These are phyloP conservation scores for Entomortierella lignicola DNA, from an alignment of 192 early-diverging fungal species.

Conservation along the genomic window DNA sequence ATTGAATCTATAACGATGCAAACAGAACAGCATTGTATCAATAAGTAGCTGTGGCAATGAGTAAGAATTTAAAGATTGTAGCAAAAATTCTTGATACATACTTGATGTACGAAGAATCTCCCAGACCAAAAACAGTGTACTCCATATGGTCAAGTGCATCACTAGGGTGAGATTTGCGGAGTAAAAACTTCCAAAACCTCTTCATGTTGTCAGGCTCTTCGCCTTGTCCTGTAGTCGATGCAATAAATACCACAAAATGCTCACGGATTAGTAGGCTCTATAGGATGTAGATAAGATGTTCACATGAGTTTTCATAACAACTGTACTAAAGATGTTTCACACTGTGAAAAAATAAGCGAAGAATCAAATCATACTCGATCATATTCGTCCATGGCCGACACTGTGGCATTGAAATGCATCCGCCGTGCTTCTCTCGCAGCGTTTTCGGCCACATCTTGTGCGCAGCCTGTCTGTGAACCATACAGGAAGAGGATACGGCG, in stretches of 20 bases:
- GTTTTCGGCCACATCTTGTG: constrained; percentile 89
- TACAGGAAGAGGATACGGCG: constrained; percentile 81
- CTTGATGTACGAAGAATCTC: constrained; percentile 93
- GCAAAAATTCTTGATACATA: constrained; percentile 35
- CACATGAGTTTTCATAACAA: not conserved
- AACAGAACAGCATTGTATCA: not conserved
- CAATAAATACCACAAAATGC: constrained; percentile 81
- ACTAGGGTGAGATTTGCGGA: constrained; percentile 80
- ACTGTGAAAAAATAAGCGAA: not conserved
- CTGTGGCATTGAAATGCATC: constrained; percentile 71
- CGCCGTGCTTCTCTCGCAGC: constrained; percentile 83
- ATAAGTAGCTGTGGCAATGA: not conserved
- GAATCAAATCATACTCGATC: constrained; percentile 60
- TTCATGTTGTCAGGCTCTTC: constrained; percentile 93
- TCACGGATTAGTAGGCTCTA: constrained; percentile 71
- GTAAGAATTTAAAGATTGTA: not conserved
- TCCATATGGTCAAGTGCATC: constrained; percentile 73
- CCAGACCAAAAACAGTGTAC: constrained; percentile 93
- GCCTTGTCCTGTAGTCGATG: constrained; percentile 95
- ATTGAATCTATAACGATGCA: constrained; percentile 78
- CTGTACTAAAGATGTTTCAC: no score
- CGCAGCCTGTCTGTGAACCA: constrained; percentile 93
- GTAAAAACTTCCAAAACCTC: constrained; percentile 90
- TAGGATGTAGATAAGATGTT: not conserved
- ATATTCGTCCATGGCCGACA: constrained; percentile 84